Evolutionary conservation across 768 basidiomycete genomes (phyloP).

Genomic region (Pisolithus microcarpus): DNA sequence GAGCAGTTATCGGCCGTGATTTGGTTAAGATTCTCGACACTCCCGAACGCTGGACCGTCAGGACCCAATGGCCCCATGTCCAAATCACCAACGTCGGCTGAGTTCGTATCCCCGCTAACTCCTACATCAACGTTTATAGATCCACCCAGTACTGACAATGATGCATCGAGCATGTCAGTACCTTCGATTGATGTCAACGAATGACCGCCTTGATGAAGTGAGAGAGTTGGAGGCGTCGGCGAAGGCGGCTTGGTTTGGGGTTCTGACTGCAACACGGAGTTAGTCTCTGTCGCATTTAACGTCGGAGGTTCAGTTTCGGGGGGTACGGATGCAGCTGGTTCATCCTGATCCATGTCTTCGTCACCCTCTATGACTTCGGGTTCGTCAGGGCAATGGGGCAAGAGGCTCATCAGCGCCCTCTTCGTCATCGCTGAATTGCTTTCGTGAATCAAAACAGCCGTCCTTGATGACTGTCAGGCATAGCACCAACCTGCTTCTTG

Average conservation of each 20-base stretch:
- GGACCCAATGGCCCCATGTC: conserved; percentile 61
- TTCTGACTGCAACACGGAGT: conserved; percentile 37
- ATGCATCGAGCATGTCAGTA: conserved; percentile 13
- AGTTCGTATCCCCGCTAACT: conserved; percentile 22
- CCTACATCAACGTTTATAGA: conserved; percentile 24
- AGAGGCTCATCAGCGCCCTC: conserved; percentile 73
- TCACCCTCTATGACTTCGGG: conserved; percentile 69
- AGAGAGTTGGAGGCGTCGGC: conserved; percentile 42
- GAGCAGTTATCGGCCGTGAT: conserved; percentile 45
- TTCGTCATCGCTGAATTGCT: conserved; percentile 90
- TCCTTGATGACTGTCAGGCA: neutral
- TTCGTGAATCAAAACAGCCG: conserved; percentile 6
- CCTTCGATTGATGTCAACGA: conserved; percentile 38
- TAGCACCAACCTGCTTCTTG: conserved; percentile 56
- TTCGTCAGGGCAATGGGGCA: conserved; percentile 71
- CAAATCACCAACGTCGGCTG: conserved; percentile 40
- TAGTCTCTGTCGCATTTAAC: conserved; percentile 33
- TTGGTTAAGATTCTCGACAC: conserved; percentile 47
- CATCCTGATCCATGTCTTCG: conserved; percentile 71
- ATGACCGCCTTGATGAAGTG: conserved; percentile 45
- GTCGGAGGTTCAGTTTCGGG: conserved; percentile 29
- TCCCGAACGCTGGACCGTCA: conserved; percentile 54
- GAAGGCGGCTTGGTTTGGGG: conserved; percentile 41
- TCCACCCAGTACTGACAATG: neutral
- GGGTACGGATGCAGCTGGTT: conserved; percentile 35